Evolutionary conservation across 2,329 filamentous ascomycete species (phyloP).

Genomic region (Acrodontium crateriforme): DNA sequence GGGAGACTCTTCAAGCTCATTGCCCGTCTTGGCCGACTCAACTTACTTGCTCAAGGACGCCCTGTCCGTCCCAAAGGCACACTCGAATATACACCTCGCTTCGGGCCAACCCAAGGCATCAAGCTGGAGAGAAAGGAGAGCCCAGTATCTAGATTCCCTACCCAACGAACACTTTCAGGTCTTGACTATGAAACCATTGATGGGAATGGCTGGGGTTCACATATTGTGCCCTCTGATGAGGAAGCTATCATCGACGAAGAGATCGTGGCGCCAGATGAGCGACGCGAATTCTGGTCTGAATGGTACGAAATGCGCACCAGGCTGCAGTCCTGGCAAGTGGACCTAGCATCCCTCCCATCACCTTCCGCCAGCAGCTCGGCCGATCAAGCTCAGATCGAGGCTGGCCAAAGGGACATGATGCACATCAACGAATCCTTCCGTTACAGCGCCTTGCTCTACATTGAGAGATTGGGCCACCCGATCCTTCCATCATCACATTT

Average conservation of each 20-base stretch:
- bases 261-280: constrained; percentile 41
- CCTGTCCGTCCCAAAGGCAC: constrained; percentile 23
- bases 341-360: constrained; percentile 25
- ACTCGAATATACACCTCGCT: constrained; percentile 6
- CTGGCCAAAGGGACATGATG: constrained; percentile 53
- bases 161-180: constrained; percentile 5
- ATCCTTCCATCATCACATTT: constrained; percentile 56
- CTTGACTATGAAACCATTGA: constrained; percentile 47
- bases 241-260: constrained; percentile 23
- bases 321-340: constrained; percentile 71
- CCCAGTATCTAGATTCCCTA: constrained; percentile 7
- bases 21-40: constrained; percentile 68
- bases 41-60: constrained; percentile 61
- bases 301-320: constrained; percentile 68
- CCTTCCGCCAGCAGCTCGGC: constrained; percentile 17
- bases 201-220: constrained; percentile 49
- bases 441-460: constrained; percentile 78
- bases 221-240: constrained; percentile 13
- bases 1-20: constrained; percentile 76
- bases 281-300: constrained; percentile 60
- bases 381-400: constrained; percentile 11
- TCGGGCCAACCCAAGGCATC: background rate
- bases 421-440: constrained; percentile 85
- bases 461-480: constrained; percentile 71
- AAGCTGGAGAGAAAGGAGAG: background rate